Evolutionary conservation across 768 basidiomycete genomes (phyloP).

Genomic region (Megacollybia marginata): DNA sequence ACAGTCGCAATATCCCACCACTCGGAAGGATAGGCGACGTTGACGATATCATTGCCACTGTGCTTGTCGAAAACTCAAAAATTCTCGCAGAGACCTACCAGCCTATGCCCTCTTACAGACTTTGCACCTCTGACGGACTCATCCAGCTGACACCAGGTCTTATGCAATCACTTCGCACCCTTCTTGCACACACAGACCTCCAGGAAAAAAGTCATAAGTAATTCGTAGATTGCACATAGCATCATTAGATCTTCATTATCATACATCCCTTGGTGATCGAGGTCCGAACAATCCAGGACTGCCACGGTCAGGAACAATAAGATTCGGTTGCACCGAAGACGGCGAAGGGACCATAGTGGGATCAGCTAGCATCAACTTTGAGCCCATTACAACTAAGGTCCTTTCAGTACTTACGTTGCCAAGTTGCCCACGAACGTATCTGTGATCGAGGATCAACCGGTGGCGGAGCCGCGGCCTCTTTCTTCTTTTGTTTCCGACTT

Average conservation of each 20-base stretch:
- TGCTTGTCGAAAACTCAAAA: slow-evolving; percentile 66
- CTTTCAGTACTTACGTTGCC: slow-evolving; percentile 49
- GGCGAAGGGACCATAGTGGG: slow-evolving; percentile 50
- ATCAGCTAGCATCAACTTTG: slow-evolving; percentile 38
- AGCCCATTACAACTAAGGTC: neutral
- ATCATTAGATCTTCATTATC: neutral
- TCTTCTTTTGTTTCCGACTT: slow-evolving; percentile 39
- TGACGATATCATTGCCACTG: slow-evolving; percentile 77
- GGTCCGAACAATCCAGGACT: slow-evolving; percentile 77
- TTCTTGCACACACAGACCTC: neutral
- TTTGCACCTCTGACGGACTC: slow-evolving; percentile 72
- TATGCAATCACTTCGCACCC: slow-evolving; percentile 31
- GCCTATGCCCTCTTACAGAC: slow-evolving; percentile 76
- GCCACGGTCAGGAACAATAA: slow-evolving; percentile 50
- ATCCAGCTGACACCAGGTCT: slow-evolving; percentile 64
- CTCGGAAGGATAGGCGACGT: slow-evolving; percentile 73
- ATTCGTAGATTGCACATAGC: neutral
- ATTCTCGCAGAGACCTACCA: slow-evolving; percentile 69
- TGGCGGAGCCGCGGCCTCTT: slow-evolving; percentile 25
- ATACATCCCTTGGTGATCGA: slow-evolving; percentile 43
- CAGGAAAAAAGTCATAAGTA: neutral
- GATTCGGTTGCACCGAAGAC: slow-evolving; percentile 49
- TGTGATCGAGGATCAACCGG: slow-evolving; percentile 36
- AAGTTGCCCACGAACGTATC: slow-evolving; percentile 51
- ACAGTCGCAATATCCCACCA: slow-evolving; percentile 68